Conservation (phyloP, 371 early-diverging fungal genomes). For the Zychaea mexicana region DNA sequence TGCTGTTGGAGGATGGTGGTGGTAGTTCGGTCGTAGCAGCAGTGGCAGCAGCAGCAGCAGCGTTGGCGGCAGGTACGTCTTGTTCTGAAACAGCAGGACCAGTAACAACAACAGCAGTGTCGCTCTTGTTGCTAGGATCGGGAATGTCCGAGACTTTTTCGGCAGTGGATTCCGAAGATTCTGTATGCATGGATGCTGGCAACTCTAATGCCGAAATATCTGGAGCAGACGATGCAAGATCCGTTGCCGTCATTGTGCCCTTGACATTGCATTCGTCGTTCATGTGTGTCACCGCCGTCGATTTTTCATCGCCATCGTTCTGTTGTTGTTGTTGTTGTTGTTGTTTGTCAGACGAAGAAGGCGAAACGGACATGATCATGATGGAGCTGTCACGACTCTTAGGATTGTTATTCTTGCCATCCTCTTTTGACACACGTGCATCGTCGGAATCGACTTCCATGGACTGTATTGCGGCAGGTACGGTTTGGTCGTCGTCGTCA, state of each 20-base stretch:
- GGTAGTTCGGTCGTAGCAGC: not conserved
- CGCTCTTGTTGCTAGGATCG: not conserved
- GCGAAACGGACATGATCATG: not conserved
- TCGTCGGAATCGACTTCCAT: slow-evolving; percentile 9
- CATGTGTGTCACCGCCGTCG: not conserved
- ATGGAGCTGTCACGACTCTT: slow-evolving; percentile 1
- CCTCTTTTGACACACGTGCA: slow-evolving; percentile 4
- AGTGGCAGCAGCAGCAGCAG: not conserved
- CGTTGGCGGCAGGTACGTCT: not conserved
- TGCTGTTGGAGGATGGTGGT: not conserved
- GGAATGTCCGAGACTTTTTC: slow-evolving; percentile 9
- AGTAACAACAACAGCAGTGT: not conserved
- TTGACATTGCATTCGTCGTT: slow-evolving; percentile 12
- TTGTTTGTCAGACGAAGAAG: not conserved
- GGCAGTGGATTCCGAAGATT: slow-evolving; percentile 13
- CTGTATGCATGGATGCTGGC: slow-evolving; percentile 18
- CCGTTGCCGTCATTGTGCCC: slow-evolving; percentile 19
- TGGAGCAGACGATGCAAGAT: slow-evolving; percentile 7
- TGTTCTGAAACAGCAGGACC: not conserved
- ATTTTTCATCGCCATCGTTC: too few relatives aligned
- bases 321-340: not conserved
- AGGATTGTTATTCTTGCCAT: too few relatives aligned
- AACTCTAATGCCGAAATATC: slow-evolving; percentile 18
- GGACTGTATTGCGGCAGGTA: slow-evolving; percentile 15
- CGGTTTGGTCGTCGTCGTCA: not conserved